These are phyloP conservation scores for Dothidotthia symphoricarpi DNA, from an alignment of 2,329 filamentous ascomycete genomes.

Conservation along the genomic window DNA sequence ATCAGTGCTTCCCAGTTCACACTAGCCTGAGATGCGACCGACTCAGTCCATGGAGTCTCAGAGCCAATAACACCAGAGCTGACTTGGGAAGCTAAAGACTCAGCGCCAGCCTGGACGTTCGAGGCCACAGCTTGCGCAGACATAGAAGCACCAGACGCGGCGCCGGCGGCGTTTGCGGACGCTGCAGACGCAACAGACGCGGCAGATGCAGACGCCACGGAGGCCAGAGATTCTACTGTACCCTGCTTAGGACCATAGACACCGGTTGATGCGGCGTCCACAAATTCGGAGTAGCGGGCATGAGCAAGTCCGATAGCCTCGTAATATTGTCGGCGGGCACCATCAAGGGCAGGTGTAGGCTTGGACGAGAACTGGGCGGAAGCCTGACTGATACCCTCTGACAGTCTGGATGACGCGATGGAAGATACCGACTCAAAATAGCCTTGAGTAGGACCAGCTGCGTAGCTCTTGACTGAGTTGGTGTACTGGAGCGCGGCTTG, in stretches of 20 bases:
- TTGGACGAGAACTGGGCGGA: constrained; percentile 69
- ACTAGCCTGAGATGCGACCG: constrained; percentile 56
- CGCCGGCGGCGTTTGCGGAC: constrained; percentile 51
- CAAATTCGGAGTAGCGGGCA: constrained; percentile 72
- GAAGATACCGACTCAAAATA: constrained; percentile 60
- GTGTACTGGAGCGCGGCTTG: constrained; percentile 53
- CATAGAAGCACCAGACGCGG: constrained; percentile 43
- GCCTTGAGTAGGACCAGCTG: constrained; percentile 46
- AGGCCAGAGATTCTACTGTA: constrained; percentile 35
- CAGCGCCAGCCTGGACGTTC: constrained; percentile 50
- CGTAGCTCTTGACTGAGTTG: constrained; percentile 41
- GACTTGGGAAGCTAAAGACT: constrained; percentile 47
- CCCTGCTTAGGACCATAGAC: constrained; percentile 54
- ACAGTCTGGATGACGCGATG: constrained; percentile 67
- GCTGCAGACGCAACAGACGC: constrained; percentile 45
- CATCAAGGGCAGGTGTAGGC: constrained; percentile 59
- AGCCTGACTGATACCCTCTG: constrained; percentile 68
- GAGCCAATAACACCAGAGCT: constrained; percentile 48
- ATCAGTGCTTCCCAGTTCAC: constrained; percentile 65
- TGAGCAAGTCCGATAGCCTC: constrained; percentile 76
- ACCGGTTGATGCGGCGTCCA: constrained; percentile 68
- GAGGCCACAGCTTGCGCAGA: constrained; percentile 44
- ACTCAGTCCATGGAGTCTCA: constrained; percentile 54
- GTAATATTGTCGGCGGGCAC: constrained; percentile 69
- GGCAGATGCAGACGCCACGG: constrained; percentile 42